A percentile compares a stretch with the other conserved stretches of the same genome.
Conservation (phyloP, 345 rosid species). For the Viola odorata region DNA sequence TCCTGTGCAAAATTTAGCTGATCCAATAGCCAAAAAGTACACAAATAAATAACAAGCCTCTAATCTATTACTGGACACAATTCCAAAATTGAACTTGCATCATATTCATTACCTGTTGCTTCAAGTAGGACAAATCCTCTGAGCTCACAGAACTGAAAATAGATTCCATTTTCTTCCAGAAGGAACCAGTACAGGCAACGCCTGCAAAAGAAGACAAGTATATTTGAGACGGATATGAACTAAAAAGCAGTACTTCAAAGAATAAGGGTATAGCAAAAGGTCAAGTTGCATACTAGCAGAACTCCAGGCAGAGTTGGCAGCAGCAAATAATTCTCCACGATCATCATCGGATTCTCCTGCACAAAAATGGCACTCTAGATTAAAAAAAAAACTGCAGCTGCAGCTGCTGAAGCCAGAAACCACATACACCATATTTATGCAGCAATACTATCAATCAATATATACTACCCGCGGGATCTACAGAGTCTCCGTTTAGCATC, state of each 20-base stretch:
- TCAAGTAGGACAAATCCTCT: slow-evolving; percentile 62
- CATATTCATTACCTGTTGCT: slow-evolving; percentile 61
- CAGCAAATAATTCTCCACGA: slow-evolving; percentile 71
- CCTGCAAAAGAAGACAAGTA: slow-evolving; percentile 37
- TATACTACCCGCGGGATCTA: slow-evolving; percentile 57
- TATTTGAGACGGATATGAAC: slow-evolving; percentile 4
- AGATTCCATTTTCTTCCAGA: slow-evolving; percentile 89
- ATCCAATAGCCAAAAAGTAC: slow-evolving; percentile 18
- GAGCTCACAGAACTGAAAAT: slow-evolving; percentile 51
- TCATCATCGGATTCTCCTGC: slow-evolving; percentile 90
- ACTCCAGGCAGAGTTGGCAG: slow-evolving; percentile 74
- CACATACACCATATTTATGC: too few relatives aligned
- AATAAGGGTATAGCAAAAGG: slow-evolving; percentile 5
- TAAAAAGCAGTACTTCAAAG: neutral
- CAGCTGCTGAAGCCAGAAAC: too few relatives aligned
- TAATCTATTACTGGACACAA: slow-evolving; percentile 1
- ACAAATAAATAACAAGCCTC: slow-evolving; percentile 15
- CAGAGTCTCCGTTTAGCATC: slow-evolving; percentile 37
- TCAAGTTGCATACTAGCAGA: slow-evolving; percentile 50
- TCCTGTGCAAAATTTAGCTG: slow-evolving; percentile 70
- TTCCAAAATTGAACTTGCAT: slow-evolving; percentile 10
- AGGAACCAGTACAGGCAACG: slow-evolving; percentile 59
- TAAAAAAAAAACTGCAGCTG: neutral
- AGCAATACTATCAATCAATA: slow-evolving; percentile 2
- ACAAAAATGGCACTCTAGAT: slow-evolving; percentile 6